These are phyloP conservation scores for Solanum ossicruentum DNA, from an alignment of 257 asterid genomes.

Conservation along the genomic window DNA sequence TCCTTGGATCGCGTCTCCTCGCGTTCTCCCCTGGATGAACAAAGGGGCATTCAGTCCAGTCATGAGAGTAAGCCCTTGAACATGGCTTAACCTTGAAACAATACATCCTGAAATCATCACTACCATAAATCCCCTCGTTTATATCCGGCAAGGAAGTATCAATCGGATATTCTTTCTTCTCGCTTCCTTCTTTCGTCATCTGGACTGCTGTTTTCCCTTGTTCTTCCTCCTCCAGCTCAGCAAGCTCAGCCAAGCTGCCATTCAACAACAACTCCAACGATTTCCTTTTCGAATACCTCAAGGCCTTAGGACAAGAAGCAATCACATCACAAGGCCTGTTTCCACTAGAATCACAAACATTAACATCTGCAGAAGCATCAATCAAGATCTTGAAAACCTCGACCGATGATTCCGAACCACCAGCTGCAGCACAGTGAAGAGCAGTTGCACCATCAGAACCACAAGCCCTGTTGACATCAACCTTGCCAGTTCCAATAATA, in stretches of 20 bases:
- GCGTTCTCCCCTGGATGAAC: conserved; percentile 46
- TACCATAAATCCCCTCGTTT: conserved; percentile 28
- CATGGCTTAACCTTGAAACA: conserved; percentile 47
- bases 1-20: conserved; percentile 50
- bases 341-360: conserved; percentile 42
- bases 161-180: conserved; percentile 63
- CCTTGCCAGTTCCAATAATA: conserved; percentile 30
- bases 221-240: conserved; percentile 24
- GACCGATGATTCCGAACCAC: conserved; percentile 38
- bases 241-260: conserved; percentile 15
- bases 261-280: conserved; percentile 50
- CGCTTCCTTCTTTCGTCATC: conserved; percentile 13
- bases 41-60: conserved; percentile 48
- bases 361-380: conserved; percentile 33
- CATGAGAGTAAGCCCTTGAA: conserved; percentile 47
- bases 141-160: conserved; percentile 45
- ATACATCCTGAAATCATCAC: conserved; percentile 45
- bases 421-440: conserved; percentile 80
- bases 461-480: conserved; percentile 57
- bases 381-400: conserved; percentile 49
- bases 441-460: conserved; percentile 77
- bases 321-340: conserved; percentile 53
- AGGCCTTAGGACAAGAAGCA: conserved; percentile 26
- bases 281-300: conserved; percentile 23
- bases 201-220: conserved; percentile 4